Evolutionary conservation across 2,329 filamentous ascomycete species (phyloP).

Genomic region (Bertia moriformis): DNA sequence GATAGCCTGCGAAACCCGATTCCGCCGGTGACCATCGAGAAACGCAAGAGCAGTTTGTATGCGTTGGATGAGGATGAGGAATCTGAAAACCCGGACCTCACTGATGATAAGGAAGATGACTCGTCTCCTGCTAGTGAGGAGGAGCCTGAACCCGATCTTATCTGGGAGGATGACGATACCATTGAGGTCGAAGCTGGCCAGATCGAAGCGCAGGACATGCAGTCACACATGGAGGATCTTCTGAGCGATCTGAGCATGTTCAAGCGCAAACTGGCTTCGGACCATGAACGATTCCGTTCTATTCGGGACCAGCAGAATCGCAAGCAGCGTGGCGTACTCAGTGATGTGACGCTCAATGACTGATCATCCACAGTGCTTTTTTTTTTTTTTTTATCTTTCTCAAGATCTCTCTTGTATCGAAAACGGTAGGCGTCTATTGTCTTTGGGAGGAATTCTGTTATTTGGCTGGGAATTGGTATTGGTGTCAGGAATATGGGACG

Average conservation of each 20-base stretch:
- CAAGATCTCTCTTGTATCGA: no score
- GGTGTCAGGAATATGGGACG: no score
- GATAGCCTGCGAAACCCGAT: slow-evolving; percentile 86
- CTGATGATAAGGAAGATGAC: neutral
- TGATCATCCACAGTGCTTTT: neutral
- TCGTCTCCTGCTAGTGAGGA: neutral
- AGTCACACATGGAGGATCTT: neutral
- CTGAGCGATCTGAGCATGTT: neutral
- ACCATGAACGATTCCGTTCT: neutral
- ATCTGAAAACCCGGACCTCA: neutral
- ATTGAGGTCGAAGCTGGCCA: neutral
- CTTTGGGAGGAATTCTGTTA: no score
- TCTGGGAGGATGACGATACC: neutral
- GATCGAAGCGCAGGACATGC: neutral
- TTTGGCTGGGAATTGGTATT: no score
- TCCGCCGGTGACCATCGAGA: slow-evolving; percentile 24
- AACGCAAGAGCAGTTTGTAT: slow-evolving; percentile 6
- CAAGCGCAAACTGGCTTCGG: slow-evolving; percentile 1
- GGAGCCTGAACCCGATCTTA: neutral
- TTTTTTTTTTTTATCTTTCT: no score
- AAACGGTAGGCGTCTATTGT: no score
- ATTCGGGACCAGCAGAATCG: neutral
- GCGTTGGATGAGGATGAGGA: neutral
- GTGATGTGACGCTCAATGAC: neutral
- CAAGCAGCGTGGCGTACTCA: neutral